Conservation (phyloP, 768 basidiomycete species). For the Hortiboletus campestris region DNA sequence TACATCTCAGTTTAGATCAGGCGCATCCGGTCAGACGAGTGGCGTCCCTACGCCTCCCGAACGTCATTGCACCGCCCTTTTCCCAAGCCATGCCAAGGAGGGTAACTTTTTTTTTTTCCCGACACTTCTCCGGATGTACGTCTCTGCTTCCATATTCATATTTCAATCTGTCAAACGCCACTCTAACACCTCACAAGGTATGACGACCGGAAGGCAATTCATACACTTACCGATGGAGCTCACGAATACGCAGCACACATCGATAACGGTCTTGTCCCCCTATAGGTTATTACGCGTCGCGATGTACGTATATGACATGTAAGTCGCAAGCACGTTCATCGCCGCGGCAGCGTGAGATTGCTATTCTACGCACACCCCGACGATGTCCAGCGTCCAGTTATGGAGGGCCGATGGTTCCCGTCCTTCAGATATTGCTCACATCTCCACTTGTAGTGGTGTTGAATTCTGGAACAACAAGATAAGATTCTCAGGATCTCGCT, state of each 20-base stretch:
- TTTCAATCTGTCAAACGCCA: slow-evolving; percentile 2
- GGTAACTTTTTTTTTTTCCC: background rate
- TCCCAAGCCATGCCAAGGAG: background rate
- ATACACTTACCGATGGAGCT: background rate
- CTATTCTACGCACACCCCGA: background rate
- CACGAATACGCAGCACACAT: background rate
- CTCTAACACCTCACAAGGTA: background rate
- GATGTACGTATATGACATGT: background rate
- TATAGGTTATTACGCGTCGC: background rate
- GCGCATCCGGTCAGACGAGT: background rate
- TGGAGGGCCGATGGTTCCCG: background rate
- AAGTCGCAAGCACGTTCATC: background rate
- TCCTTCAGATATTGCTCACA: background rate
- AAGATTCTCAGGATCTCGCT: background rate
- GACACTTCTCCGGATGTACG: background rate
- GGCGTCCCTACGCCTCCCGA: background rate
- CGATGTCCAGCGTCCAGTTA: background rate
- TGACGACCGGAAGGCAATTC: slow-evolving; percentile 10
- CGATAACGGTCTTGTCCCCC: background rate
- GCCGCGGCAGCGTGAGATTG: background rate
- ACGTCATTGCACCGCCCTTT: no score
- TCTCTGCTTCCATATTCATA: background rate
- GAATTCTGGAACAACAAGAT: background rate
- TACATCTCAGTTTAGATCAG: background rate
- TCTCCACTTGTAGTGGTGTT: background rate